Percentiles rank a stretch among this genome's conserved stretches.
phyloP scores from a whole-genome alignment of 176 grass and related monocot genomes.

The Poa annua region DNA sequence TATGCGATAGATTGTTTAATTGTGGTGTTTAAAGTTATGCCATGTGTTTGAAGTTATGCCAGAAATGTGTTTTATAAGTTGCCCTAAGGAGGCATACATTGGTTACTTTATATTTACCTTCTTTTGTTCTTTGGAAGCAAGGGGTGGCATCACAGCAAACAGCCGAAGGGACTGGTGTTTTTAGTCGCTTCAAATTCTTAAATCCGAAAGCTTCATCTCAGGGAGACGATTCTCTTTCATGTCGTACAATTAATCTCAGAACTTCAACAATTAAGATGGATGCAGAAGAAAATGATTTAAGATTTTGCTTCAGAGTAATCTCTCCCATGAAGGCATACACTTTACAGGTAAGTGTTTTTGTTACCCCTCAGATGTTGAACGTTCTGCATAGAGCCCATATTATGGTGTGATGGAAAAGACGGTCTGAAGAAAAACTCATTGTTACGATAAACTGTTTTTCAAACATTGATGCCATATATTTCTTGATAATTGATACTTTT shows the following conservation, averaged over 20 bases:
- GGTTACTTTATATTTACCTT: slow-evolving; percentile 33
- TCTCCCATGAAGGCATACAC: slow-evolving; percentile 82
- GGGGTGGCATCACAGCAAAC: slow-evolving; percentile 64
- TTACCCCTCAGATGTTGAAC: slow-evolving; percentile 10
- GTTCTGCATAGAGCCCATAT: slow-evolving; percentile 17
- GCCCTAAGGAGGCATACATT: neutral
- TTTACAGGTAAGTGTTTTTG: slow-evolving; percentile 70
- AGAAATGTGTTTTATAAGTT: slow-evolving; percentile 1
- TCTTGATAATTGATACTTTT: slow-evolving; percentile 19
- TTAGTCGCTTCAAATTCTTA: slow-evolving; percentile 73
- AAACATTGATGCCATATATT: neutral
- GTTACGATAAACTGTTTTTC: neutral
- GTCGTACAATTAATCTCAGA: slow-evolving; percentile 80
- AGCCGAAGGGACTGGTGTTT: slow-evolving; percentile 56
- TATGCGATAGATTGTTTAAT: slow-evolving; percentile 37
- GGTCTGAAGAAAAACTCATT: neutral
- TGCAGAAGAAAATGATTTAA: slow-evolving; percentile 87
- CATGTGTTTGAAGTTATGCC: slow-evolving; percentile 12
- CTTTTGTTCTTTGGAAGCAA: slow-evolving; percentile 71
- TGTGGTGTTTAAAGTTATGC: slow-evolving; percentile 13
- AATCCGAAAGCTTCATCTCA: slow-evolving; percentile 60
- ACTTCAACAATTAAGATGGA: slow-evolving; percentile 96
- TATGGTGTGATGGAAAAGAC: slow-evolving; percentile 13
- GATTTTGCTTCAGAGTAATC: slow-evolving; percentile 98
- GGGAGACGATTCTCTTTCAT: slow-evolving; percentile 66